A percentile compares a stretch with the other conserved stretches of the same genome.
These are phyloP conservation scores for Trifolium pratense DNA, from an alignment of 306 rosid species.

Conservation along the genomic window DNA sequence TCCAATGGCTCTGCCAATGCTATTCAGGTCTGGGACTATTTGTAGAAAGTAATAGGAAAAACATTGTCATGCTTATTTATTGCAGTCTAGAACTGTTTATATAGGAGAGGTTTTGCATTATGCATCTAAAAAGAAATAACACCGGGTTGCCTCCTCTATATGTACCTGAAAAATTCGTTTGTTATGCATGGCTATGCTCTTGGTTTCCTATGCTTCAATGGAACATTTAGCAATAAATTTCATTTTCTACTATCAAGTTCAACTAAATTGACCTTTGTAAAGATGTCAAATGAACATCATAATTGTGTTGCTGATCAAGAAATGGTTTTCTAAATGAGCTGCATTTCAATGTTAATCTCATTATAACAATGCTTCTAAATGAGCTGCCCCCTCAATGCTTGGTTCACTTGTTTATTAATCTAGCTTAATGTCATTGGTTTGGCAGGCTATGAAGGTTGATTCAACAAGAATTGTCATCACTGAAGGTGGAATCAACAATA, in stretches of 20 bases:
- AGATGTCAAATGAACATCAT: not conserved
- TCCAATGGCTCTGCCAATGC: slow-evolving; percentile 49
- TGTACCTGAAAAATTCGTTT: not conserved
- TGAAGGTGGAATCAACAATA: slow-evolving; percentile 40
- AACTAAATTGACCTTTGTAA: slow-evolving; percentile 6
- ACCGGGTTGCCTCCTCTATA: not conserved
- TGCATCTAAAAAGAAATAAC: not conserved
- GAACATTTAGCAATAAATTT: not conserved
- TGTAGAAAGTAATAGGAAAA: not conserved
- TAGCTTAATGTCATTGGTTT: slow-evolving; percentile 38
- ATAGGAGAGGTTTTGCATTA: not conserved
- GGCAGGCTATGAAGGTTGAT: slow-evolving; percentile 55
- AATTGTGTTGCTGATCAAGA: slow-evolving; percentile 27
- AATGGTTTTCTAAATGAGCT: slow-evolving; percentile 20
- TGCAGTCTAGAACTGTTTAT: not conserved
- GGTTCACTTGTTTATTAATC: slow-evolving; percentile 30
- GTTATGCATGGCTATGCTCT: slow-evolving; percentile 1
- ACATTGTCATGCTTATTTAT: not conserved
- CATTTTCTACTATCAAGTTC: slow-evolving; percentile 13
- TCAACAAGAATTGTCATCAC: slow-evolving; percentile 37
- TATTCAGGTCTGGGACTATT: slow-evolving; percentile 45
- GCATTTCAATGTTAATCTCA: slow-evolving; percentile 28
- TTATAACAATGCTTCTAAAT: not conserved
- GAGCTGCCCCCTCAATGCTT: slow-evolving; percentile 8
- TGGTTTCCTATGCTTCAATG: not conserved